phyloP scores from a whole-genome alignment of 495 filamentous ascomycete genomes.

The Parmelia sp. region DNA sequence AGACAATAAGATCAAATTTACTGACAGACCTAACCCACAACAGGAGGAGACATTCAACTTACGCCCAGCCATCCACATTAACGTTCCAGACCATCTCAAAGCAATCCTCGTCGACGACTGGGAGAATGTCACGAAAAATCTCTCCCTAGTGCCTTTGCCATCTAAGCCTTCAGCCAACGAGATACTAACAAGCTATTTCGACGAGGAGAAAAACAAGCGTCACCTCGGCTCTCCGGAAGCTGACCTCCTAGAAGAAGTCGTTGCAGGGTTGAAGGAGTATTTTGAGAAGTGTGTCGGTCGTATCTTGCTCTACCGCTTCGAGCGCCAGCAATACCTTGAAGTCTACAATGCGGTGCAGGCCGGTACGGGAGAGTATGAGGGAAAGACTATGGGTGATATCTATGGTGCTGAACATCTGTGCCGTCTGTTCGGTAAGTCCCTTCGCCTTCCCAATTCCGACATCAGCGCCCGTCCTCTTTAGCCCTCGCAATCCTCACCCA shows the following conservation, averaged over 20 bases:
- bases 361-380: constrained; percentile 47
- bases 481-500: not conserved
- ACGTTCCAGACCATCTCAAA: constrained; percentile 78
- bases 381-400: constrained; percentile 64
- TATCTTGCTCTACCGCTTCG: constrained; percentile 86
- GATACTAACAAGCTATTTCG: constrained; percentile 73
- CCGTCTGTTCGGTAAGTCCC: constrained; percentile 71
- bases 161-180: constrained; percentile 63
- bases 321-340: constrained; percentile 75
- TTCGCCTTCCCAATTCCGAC: not conserved
- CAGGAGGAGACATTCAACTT: constrained; percentile 82
- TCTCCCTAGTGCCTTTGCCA: constrained; percentile 77
- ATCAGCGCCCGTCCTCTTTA: not conserved
- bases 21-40: constrained; percentile 5
- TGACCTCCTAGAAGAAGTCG: constrained; percentile 83
- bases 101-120: constrained; percentile 92
- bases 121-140: constrained; percentile 96
- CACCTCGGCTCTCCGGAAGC: constrained; percentile 56
- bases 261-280: constrained; percentile 79
- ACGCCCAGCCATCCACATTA: constrained; percentile 73
- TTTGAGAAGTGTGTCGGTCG: constrained; percentile 82
- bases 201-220: constrained; percentile 61
- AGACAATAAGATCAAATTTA: constrained; percentile 3
- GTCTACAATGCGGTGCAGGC: constrained; percentile 58
- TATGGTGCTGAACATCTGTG: constrained; percentile 91